Percentiles rank a stretch among this genome's conserved stretches.
These are phyloP conservation scores for Liriodendron chinense DNA, from an alignment of 164 flowering plant species.

Conservation along the genomic window DNA sequence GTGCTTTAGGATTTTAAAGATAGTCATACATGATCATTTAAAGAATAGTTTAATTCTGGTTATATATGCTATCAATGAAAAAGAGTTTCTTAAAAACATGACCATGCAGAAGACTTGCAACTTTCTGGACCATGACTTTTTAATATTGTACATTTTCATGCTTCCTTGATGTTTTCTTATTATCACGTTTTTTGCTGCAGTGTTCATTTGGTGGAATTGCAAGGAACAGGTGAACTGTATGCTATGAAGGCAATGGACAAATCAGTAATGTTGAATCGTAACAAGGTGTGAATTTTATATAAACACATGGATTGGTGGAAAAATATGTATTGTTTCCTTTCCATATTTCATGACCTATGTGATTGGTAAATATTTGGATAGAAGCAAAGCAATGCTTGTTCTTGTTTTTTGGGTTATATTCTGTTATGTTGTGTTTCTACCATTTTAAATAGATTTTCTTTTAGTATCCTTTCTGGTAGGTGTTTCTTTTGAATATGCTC, in stretches of 20 bases:
- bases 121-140: background rate
- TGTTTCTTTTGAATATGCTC: no score
- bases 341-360: no score
- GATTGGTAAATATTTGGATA: no score
- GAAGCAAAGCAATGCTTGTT: no score
- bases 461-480: no score
- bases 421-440: no score
- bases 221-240: constrained; percentile 62
- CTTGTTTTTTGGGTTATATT: no score
- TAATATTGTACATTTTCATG: background rate
- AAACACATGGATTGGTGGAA: background rate
- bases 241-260: constrained; percentile 96
- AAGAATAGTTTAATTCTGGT: background rate
- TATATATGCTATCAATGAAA: background rate
- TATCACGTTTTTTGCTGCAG: constrained; percentile 31
- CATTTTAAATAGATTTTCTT: no score
- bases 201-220: constrained; percentile 83
- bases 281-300: constrained; percentile 49
- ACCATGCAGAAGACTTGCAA: background rate
- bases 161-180: background rate
- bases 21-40: background rate
- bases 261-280: constrained; percentile 70
- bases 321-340: no score
- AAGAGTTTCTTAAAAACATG: background rate
- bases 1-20: background rate